phyloP scores from a whole-genome alignment of 2,329 filamentous ascomycete species.

The Ceratocystis lukuohia region DNA sequence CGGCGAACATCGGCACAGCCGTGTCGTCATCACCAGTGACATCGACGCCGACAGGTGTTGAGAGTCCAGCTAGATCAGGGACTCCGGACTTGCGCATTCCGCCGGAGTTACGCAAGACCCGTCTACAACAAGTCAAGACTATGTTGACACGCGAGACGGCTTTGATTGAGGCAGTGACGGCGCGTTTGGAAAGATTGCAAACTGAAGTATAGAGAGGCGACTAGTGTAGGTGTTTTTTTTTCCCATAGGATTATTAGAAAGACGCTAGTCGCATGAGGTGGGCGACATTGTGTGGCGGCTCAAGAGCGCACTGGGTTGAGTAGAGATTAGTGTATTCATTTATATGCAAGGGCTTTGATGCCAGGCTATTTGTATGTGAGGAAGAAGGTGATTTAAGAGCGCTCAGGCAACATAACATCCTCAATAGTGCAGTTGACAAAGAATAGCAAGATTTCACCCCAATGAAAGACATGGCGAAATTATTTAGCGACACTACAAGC shows the following conservation, averaged over 20 bases:
- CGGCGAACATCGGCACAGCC: conserved; percentile 8
- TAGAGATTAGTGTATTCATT: not conserved
- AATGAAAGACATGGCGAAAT: no score
- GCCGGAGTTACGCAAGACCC: conserved; percentile 46
- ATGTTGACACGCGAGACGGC: conserved; percentile 54
- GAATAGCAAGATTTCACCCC: no score
- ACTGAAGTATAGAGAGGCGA: conserved; percentile 18
- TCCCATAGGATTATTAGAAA: not conserved
- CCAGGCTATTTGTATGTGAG: no score
- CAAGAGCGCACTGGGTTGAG: no score
- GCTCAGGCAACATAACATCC: no score
- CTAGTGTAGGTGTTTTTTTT: not conserved
- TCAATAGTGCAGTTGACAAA: no score
- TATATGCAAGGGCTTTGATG: not conserved
- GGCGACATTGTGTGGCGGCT: not conserved
- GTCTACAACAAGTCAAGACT: conserved; percentile 49
- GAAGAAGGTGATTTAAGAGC: no score
- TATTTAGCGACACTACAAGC: no score
- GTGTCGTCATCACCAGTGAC: conserved; percentile 21
- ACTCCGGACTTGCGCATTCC: conserved; percentile 40
- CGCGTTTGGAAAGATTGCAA: conserved; percentile 45
- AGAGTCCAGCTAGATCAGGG: conserved; percentile 23
- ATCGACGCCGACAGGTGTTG: not conserved
- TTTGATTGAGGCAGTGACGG: conserved; percentile 52
- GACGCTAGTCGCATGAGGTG: not conserved